These are phyloP conservation scores for Thozetella sp. DNA, from an alignment of 495 filamentous ascomycete species.

Conservation along the genomic window DNA sequence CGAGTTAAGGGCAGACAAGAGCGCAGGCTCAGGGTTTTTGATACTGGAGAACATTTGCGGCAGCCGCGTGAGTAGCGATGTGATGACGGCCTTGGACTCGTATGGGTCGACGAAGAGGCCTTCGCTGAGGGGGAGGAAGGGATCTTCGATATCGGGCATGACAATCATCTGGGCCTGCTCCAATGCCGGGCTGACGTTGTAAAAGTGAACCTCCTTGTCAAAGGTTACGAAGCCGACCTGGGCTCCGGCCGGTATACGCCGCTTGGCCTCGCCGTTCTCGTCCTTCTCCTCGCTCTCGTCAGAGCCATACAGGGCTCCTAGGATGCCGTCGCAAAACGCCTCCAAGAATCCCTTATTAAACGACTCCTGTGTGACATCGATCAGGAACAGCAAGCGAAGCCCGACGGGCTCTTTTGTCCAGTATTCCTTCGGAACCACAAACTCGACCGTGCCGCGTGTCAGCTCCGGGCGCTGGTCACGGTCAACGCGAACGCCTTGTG, in stretches of 20 bases:
- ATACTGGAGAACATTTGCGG: slow-evolving; percentile 83
- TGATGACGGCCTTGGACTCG: slow-evolving; percentile 87
- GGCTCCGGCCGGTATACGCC: slow-evolving; percentile 72
- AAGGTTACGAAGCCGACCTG: slow-evolving; percentile 96
- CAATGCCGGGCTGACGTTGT: slow-evolving; percentile 81
- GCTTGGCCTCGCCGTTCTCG: slow-evolving; percentile 56
- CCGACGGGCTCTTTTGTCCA: slow-evolving; percentile 95
- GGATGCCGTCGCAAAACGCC: slow-evolving; percentile 87
- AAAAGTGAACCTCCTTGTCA: slow-evolving; percentile 96
- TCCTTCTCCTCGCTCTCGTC: slow-evolving; percentile 54
- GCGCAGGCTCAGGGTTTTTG: slow-evolving; percentile 85
- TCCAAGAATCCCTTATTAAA: slow-evolving; percentile 88
- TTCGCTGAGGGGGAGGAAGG: slow-evolving; percentile 90
- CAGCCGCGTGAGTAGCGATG: slow-evolving; percentile 75
- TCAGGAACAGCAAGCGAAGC: slow-evolving; percentile 84
- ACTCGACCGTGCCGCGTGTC: slow-evolving; percentile 90
- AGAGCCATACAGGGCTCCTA: slow-evolving; percentile 77
- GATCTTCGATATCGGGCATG: slow-evolving; percentile 97
- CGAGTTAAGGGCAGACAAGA: slow-evolving; percentile 82
- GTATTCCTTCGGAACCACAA: slow-evolving; percentile 96
- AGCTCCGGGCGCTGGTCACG: slow-evolving; percentile 89
- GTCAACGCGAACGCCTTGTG: slow-evolving; percentile 84
- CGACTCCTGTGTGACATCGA: slow-evolving; percentile 91
- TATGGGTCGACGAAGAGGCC: slow-evolving; percentile 96
- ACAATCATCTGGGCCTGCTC: slow-evolving; percentile 97